A percentile compares a stretch with the other conserved stretches of the same genome.
These are phyloP conservation scores for Fusarium tanahbumbuense DNA, from an alignment of 2,329 filamentous ascomycete genomes.

Conservation along the genomic window DNA sequence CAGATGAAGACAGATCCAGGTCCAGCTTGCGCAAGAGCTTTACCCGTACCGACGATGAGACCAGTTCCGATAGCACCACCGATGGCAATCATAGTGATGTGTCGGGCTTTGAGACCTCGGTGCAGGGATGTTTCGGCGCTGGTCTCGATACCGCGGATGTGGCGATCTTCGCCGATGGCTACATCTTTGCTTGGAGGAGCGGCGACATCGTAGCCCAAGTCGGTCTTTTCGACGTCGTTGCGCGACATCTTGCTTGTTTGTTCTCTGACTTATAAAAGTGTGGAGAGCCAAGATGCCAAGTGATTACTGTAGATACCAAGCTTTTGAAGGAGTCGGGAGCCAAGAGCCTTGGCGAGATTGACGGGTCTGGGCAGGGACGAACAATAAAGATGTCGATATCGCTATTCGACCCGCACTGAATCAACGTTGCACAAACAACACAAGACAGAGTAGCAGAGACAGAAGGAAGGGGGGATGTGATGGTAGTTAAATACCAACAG, in stretches of 20 bases:
- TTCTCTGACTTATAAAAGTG: background rate
- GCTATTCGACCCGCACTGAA: background rate
- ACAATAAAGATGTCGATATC: background rate
- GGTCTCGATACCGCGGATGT: conserved; percentile 63
- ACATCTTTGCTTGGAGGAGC: conserved; percentile 18
- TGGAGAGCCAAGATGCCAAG: conserved; percentile 24
- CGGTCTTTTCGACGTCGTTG: conserved; percentile 44
- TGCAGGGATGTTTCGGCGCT: conserved; percentile 61
- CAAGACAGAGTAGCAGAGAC: background rate
- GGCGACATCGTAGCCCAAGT: conserved; percentile 40
- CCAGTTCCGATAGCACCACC: conserved; percentile 81
- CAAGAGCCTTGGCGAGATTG: conserved; percentile 23
- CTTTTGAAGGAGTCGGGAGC: conserved; percentile 3
- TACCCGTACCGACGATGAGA: conserved; percentile 76
- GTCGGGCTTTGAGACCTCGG: conserved; percentile 65
- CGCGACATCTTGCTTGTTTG: conserved; percentile 16
- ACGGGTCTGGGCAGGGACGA: background rate
- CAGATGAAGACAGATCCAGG: conserved; percentile 78
- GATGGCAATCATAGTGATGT: conserved; percentile 73
- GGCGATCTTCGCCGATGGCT: conserved; percentile 45
- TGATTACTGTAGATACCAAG: conserved; percentile 14
- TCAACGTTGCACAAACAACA: conserved; percentile 23
- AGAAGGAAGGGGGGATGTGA: conserved; percentile 2
- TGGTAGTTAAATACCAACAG: conserved; percentile 25
- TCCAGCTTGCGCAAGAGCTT: conserved; percentile 63